Conservation (phyloP, 83 land plant genomes). For the Thuja plicata region DNA sequence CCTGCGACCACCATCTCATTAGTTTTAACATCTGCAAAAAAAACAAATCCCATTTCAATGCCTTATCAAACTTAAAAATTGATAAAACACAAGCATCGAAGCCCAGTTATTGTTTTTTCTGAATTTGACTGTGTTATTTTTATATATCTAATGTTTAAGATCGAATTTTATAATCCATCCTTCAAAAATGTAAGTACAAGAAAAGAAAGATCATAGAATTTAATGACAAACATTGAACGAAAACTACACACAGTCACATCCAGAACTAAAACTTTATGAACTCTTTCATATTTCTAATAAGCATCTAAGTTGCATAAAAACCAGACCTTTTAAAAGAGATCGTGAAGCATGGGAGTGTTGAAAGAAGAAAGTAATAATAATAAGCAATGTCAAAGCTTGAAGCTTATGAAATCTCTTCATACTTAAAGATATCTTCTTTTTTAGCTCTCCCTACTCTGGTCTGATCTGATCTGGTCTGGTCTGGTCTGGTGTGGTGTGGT, state of each 20-base stretch:
- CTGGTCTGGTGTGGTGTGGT: background rate
- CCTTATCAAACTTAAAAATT: background rate
- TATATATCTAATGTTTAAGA: too few relatives aligned
- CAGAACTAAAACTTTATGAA: too few relatives aligned
- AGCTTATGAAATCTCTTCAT: background rate
- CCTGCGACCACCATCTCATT: background rate
- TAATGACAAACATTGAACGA: too few relatives aligned
- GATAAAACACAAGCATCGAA: too few relatives aligned
- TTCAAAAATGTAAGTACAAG: too few relatives aligned
- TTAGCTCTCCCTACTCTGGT: background rate
- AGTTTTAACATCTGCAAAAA: background rate
- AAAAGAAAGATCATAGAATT: too few relatives aligned
- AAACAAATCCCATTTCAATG: background rate
- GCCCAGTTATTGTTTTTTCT: too few relatives aligned
- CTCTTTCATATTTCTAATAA: too few relatives aligned
- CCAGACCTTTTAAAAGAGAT: background rate
- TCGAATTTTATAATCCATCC: too few relatives aligned
- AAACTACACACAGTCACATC: too few relatives aligned
- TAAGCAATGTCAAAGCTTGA: background rate
- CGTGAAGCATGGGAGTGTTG: background rate
- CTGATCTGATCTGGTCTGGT: background rate
- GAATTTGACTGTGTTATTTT: too few relatives aligned
- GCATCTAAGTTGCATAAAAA: background rate
- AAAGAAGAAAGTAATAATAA: background rate
- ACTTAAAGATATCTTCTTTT: background rate